Base-by-base conservation (phyloP, 2,329 filamentous ascomycete genomes). In the Lasiodiplodia gonubiensis region DNA sequence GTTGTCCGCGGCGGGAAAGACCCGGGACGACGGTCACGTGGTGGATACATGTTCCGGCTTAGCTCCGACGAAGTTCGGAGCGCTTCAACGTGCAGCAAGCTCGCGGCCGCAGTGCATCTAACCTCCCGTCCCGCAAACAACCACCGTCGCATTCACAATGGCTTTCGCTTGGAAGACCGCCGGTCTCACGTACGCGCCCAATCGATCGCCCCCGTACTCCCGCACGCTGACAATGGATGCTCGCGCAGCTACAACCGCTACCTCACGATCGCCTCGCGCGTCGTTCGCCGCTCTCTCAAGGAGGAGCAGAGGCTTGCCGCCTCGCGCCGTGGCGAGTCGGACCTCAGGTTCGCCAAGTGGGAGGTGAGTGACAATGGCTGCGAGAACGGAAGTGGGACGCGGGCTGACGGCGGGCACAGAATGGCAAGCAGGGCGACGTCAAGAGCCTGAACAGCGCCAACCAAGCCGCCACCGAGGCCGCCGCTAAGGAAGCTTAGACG, bases 161-260 rank as follows among this genome's bases (percentile, higher is more conserved):
- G 87, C 91, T 85, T 94, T 94, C 86, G 92, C 94, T 81, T 99
- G 94, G 95, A 98, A 97, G 92, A 89, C 94, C 80, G 92, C 95
- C 82, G 95, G 95, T 84, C 87, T 98, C 81, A 96, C 90, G 94
- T 97, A 91, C 69, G 67, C 51, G 55, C 68, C 69, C 69, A 46
- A 53, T 65, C 11, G 42, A 12, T 35, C 10, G 49, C 23, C 16
- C 54, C 23, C 18, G 66, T 51, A 21, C 27, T 12, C 37, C n/a
- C 48, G 35, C 49, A 30, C 57, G 68, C 67, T 70, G 67, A 73
- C 72, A 75, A 74, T 77, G 71, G 76, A 74, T 69, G 21, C 39
- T 10, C 61, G 67, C 66, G 80, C 81, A 99, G 95, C 86, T 99
- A 99, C 92, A 99, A 99, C 91, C 95, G 94, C 86, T 98, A 97